Base-by-base conservation (phyloP, 306 rosid genomes). In the Cucurbita maxima region DNA sequence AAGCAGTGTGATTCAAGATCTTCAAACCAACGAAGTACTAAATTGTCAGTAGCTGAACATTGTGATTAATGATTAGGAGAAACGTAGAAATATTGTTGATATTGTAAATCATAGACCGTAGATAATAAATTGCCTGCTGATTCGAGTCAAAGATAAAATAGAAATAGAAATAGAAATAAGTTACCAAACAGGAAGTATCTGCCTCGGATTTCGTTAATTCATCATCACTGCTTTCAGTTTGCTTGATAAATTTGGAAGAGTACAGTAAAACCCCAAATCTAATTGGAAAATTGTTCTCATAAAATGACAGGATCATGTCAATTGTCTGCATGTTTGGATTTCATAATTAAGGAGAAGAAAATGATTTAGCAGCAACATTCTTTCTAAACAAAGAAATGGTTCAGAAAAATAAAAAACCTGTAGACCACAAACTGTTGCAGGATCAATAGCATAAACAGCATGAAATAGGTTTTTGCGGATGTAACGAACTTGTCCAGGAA, bases 401-500 rank as follows among this genome's bases (percentile, higher is more conserved):
- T 66, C 47, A 58, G 38, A 71, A 80, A 80, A 72, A 75, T 38
- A 13, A 76, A 83, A 88, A 83, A 80, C 99, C 99, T 91, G 91
- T 61, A 89, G 90, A 79, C 97, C 96, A 82, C 87, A 85, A 79
- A 63, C 72, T 76, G 88, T 87, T 76, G 87, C 91, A 14, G 99
- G 99, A 81, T 94, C 99, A 86, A 94, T 67, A 80, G 88, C 88
- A 82, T 79, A 85, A 82, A 91, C 86, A 40, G 96, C 95, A 85
- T 94, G 92, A 83, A 85, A 94, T 76, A 94, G 88, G 84, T 94
- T 94, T 86, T 91, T 94, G 66, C 99, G 99, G 59, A 94, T 87
- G 67, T 91, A 88, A 5, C 99, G 97, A 70, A 87, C 84, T 80
- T 94, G 99, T 78, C 99, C 99, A 6, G 97, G 99, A 84, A 87